These are phyloP conservation scores for Candida ponderosae DNA, from an alignment of 805 yeast species.

Conservation along the genomic window DNA sequence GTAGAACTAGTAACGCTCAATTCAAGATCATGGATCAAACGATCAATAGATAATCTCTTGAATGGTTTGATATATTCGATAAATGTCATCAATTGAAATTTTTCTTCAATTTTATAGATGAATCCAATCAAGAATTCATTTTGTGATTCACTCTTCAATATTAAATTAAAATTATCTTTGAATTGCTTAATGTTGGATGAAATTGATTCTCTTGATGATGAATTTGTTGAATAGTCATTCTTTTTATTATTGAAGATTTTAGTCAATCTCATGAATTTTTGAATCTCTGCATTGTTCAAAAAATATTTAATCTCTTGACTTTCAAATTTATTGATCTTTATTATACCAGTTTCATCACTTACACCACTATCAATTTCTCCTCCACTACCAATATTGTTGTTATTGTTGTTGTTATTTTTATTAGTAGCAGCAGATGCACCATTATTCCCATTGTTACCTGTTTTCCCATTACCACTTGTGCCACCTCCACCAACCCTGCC, in stretches of 20 bases:
- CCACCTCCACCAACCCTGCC: no score
- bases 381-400: no score
- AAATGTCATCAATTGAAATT: conserved; percentile 13
- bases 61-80: conserved; percentile 22
- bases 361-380: no score
- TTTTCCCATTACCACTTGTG: no score
- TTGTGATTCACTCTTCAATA: conserved; percentile 5
- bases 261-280: conserved; percentile 12
- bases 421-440: no score
- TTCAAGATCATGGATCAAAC: conserved; percentile 10
- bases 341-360: no score
- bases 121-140: conserved; percentile 14
- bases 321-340: conserved; percentile 19
- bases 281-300: conserved; percentile 14
- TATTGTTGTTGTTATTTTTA: no score
- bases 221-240: neutral
- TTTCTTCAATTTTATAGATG: conserved; percentile 12
- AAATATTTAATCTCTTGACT: conserved; percentile 22
- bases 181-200: conserved; percentile 5
- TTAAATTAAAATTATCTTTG: conserved; percentile 2
- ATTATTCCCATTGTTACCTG: no score
- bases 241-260: conserved; percentile 5
- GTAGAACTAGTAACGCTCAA: conserved; percentile 9
- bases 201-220: no score
- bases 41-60: conserved; percentile 13